Evolutionary conservation across 2,329 filamentous ascomycete genomes (phyloP), one percentile per base, ranked within the genome.

Genomic region (Colletotrichum sp.): DNA sequence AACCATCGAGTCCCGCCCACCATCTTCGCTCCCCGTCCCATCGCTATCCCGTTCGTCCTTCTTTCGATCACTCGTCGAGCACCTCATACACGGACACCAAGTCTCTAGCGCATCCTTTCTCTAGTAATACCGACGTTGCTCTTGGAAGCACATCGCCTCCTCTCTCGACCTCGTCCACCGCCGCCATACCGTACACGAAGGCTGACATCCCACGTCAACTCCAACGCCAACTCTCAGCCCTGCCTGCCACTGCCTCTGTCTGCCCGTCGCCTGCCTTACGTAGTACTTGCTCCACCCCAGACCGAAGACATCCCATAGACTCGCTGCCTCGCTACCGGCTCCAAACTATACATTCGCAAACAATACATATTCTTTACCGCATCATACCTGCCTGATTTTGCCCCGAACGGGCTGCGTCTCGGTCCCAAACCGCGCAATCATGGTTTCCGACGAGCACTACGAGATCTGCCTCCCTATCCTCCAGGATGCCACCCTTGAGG

Each of bases 391-490:
- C 70, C 59, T 69, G 36, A 33, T 69, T 24, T 24, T 64, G 36
- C 21, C 24, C 51, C 47, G 21, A 36, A 8, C 72, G 72, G 70
- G 65, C 63, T 54, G 57, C 57, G 34, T 66, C 51, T 73, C 65
- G 51, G 51, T 27, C 70, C 65, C 24, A 38, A 73, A 74, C 65
- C 76, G 58, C 80, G 78, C 84, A 80, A 89, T 76, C 82, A 98
- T 98, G 96, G 93, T 98, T 76, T 94, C 96, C 79, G 96, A 98
- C 88, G 92, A 96, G 79, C 92, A 96, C 70, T 98, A 97, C 87
- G 95, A 98, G 79, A 90, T 97, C 80, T 98, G 95, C 83, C 91
- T 97, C 82, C 94, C 95, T 66, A 91, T 98, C 81, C 90, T 99
- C 76, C 93, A 97, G 86, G 93, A 98, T 84, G 86, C 91, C 72